Percentiles rank a stretch among this genome's conserved stretches.
These are phyloP conservation scores for Tardiomyces digboiensis DNA, from an alignment of 1,139 yeast species.

Conservation along the genomic window DNA sequence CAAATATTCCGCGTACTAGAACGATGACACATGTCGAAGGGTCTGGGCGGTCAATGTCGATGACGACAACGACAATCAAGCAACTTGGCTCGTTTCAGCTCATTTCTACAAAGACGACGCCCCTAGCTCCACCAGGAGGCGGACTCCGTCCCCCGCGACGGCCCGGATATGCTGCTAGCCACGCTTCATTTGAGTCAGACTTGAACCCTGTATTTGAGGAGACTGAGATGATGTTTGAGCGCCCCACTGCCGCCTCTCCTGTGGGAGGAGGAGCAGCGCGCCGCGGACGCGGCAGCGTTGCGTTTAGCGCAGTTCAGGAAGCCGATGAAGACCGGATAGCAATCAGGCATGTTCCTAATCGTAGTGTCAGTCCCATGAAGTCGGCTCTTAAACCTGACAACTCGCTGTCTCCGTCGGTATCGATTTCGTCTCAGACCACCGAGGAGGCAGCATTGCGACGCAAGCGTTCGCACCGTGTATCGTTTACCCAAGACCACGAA, in stretches of 20 bases:
- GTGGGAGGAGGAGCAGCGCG: not conserved
- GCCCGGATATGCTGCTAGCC: constrained; percentile 16
- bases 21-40: constrained; percentile 8
- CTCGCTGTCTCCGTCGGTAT: constrained; percentile 4
- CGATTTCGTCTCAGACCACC: not conserved
- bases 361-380: constrained; percentile 23
- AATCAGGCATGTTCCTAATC: constrained; percentile 17
- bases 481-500: not conserved
- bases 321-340: constrained; percentile 2
- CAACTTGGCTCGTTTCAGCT: constrained; percentile 29
- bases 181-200: constrained; percentile 24
- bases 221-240: constrained; percentile 5
- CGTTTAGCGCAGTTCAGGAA: not conserved
- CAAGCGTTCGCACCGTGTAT: not conserved
- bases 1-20: not conserved
- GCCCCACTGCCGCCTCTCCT: not conserved
- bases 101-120: constrained; percentile 24
- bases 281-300: not conserved
- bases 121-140: constrained; percentile 10
- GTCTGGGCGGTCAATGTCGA: constrained; percentile 27
- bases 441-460: not conserved
- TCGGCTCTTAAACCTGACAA: constrained; percentile 21
- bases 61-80: constrained; percentile 29
- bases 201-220: constrained; percentile 27
- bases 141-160: constrained; percentile 6